A percentile compares a stretch with the other conserved stretches of the same genome.
Evolutionary conservation across 2,329 filamentous ascomycete species (phyloP).

Genomic region (Colletotrichum sublineola): DNA sequence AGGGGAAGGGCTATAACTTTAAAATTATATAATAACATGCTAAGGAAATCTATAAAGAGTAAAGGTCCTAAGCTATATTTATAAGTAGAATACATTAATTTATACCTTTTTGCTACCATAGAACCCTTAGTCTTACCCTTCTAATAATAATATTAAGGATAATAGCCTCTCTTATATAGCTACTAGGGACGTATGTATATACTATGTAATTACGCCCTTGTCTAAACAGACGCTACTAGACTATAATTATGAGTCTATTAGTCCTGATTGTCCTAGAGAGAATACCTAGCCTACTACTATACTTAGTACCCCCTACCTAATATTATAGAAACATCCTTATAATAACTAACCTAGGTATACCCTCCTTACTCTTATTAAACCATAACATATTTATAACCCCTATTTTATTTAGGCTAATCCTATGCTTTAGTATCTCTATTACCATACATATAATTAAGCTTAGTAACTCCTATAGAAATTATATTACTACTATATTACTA

Average conservation of each 20-base stretch:
- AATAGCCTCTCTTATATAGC: background rate
- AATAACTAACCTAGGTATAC: background rate
- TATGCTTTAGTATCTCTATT: background rate
- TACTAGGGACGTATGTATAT: background rate
- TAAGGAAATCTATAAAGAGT: background rate
- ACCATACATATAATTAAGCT: background rate
- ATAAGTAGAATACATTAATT: background rate
- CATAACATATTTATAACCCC: background rate
- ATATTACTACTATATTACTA: background rate
- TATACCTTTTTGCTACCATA: constrained; percentile 6
- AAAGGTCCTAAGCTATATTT: background rate
- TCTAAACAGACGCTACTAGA: background rate
- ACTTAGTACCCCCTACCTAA: no score
- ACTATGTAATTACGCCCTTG: background rate
- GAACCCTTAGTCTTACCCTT: background rate
- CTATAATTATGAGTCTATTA: background rate
- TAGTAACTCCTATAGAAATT: background rate
- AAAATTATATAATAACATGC: background rate
- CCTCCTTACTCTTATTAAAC: background rate
- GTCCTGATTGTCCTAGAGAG: no score
- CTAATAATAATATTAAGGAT: background rate
- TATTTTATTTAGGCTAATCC: background rate
- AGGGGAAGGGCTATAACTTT: background rate
- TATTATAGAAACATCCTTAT: background rate
- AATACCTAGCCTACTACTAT: no score